phyloP scores from a whole-genome alignment of 495 filamentous ascomycete genomes.

The Lasiosphaeris hirsuta region DNA sequence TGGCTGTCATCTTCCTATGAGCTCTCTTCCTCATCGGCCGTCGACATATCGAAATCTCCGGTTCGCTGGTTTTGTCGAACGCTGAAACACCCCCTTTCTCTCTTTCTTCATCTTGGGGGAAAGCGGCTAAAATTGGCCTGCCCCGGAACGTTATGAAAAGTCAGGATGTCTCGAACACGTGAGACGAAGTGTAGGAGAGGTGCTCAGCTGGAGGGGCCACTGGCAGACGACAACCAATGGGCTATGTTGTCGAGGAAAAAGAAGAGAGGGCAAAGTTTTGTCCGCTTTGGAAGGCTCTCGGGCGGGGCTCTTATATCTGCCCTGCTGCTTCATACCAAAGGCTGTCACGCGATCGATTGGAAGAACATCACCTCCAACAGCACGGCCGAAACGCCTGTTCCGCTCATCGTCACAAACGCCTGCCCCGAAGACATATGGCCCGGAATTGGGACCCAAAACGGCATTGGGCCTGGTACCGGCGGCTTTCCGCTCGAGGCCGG shows the following conservation, averaged over 20 bases:
- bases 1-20: too few relatives aligned
- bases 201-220: too few relatives aligned
- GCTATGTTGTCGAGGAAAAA: too few relatives aligned
- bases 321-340: background rate
- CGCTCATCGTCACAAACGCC: slow-evolving; percentile 59
- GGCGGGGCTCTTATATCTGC: background rate
- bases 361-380: slow-evolving; percentile 9
- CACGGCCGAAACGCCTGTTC: slow-evolving; percentile 32
- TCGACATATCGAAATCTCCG: too few relatives aligned
- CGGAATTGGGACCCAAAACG: slow-evolving; percentile 64
- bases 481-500: slow-evolving; percentile 62
- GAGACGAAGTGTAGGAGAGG: background rate
- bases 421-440: slow-evolving; percentile 69
- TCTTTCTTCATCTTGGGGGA: too few relatives aligned
- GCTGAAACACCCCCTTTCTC: too few relatives aligned
- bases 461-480: slow-evolving; percentile 55
- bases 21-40: too few relatives aligned
- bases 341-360: background rate
- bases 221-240: too few relatives aligned
- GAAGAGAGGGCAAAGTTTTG: too few relatives aligned
- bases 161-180: background rate
- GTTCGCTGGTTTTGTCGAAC: too few relatives aligned
- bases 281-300: background rate
- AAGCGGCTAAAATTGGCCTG: too few relatives aligned
- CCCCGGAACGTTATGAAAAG: background rate